Conservation (phyloP, 805 yeast genomes). For the Starmerella etchellsii region DNA sequence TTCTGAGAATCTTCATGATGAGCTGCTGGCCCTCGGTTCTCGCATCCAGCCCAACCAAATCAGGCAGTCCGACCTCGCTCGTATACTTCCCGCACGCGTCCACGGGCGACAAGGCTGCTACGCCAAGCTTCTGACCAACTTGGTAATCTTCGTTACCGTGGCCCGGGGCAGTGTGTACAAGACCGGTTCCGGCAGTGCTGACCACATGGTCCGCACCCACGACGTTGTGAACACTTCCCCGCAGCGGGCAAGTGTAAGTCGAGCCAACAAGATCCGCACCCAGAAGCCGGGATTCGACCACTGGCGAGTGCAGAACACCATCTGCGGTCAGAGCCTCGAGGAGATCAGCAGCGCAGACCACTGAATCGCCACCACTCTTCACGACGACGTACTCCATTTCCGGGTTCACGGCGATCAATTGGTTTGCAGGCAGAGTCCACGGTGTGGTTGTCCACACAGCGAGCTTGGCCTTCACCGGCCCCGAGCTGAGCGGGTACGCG, state of each 20-base stretch:
- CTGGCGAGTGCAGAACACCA: not conserved
- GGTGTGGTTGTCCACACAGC: conserved; percentile 96
- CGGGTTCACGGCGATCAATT: conserved; percentile 63
- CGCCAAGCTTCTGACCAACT: conserved; percentile 44
- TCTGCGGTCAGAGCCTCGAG: conserved; percentile 27
- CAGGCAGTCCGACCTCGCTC: conserved; percentile 36
- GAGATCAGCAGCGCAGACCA: conserved; percentile 48
- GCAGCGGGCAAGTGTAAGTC: conserved; percentile 46
- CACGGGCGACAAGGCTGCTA: conserved; percentile 63
- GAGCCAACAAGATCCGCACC: conserved; percentile 28
- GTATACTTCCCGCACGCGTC: conserved; percentile 62
- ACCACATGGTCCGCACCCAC: conserved; percentile 75
- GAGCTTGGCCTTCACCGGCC: conserved; percentile 4
- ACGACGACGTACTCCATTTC: conserved; percentile 46
- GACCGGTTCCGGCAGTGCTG: conserved; percentile 74
- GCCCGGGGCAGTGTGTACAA: conserved; percentile 96
- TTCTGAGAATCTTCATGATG: conserved; percentile 35
- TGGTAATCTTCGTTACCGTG: conserved; percentile 91
- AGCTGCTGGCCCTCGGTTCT: conserved; percentile 42
- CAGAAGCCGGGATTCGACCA: conserved; percentile 8
- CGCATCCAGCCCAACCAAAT: conserved; percentile 45
- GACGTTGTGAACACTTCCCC: conserved; percentile 40
- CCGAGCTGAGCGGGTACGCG: conserved; percentile 14
- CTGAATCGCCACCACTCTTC: conserved; percentile 14
- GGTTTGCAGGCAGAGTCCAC: conserved; percentile 87